These are phyloP conservation scores for Spathaspora boniae DNA, from an alignment of 805 yeast species.

Conservation along the genomic window DNA sequence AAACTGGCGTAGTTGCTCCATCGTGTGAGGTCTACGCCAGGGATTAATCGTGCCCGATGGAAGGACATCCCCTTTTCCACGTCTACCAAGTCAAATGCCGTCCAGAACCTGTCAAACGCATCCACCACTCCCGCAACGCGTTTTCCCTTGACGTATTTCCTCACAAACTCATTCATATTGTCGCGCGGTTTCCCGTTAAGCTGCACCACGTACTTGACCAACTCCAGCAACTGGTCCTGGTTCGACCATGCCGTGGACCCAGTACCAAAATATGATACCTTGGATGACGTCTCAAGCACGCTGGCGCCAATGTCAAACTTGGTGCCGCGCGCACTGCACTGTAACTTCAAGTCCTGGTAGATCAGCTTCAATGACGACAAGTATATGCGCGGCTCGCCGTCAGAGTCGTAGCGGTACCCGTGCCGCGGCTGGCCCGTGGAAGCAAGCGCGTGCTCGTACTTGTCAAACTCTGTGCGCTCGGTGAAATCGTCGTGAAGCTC, in stretches of 20 bases:
- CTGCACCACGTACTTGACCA: slow-evolving; percentile 26
- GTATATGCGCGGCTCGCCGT: slow-evolving; percentile 22
- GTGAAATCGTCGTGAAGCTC: slow-evolving; percentile 50
- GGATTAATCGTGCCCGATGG: slow-evolving; percentile 14
- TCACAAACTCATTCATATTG: slow-evolving; percentile 6
- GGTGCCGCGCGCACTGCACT: slow-evolving; percentile 31
- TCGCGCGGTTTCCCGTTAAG: slow-evolving; percentile 14
- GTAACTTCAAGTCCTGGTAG: slow-evolving; percentile 54
- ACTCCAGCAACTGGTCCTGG: slow-evolving; percentile 23
- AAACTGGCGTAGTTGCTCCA: slow-evolving; percentile 19
- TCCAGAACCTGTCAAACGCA: slow-evolving; percentile 17
- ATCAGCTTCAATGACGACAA: slow-evolving; percentile 51
- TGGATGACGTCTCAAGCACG: slow-evolving; percentile 9
- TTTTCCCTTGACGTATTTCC: slow-evolving; percentile 1
- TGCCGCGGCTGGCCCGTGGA: slow-evolving; percentile 5
- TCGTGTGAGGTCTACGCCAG: slow-evolving; percentile 17
- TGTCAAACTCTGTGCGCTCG: slow-evolving; percentile 24
- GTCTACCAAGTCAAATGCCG: slow-evolving; percentile 26
- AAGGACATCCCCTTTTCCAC: slow-evolving; percentile 15
- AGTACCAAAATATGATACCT: slow-evolving; percentile 15
- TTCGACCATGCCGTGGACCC: slow-evolving; percentile 30
- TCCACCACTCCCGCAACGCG: slow-evolving; percentile 2
- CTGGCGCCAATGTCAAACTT: slow-evolving; percentile 4
- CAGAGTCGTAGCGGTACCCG: slow-evolving; percentile 10
- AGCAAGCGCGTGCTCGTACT: slow-evolving; percentile 2